phyloP scores from a whole-genome alignment of 192 early-diverging fungal species.

The Coemansia guatemalensis region DNA sequence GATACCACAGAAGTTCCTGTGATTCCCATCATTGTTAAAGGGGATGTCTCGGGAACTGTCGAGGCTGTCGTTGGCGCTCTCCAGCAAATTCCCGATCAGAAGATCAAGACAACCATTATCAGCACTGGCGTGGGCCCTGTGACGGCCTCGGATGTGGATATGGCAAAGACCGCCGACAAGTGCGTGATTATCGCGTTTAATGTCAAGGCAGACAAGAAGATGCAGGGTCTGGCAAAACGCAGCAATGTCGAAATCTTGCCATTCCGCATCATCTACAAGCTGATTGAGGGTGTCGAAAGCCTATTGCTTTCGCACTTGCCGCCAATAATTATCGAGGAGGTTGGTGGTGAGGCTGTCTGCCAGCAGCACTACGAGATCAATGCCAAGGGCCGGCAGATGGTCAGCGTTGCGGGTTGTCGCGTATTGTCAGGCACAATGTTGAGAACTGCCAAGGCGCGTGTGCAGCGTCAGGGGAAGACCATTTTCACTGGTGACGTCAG shows the following conservation, averaged over 20 bases:
- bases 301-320: conserved; percentile 73
- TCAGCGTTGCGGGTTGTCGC: conserved; percentile 82
- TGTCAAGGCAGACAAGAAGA: conserved; percentile 78
- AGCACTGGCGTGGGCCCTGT: conserved; percentile 82
- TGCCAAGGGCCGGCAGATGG: conserved; percentile 67
- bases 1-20: conserved; percentile 6
- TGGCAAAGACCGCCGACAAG: conserved; percentile 60
- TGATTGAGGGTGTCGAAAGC: conserved; percentile 89
- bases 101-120: conserved; percentile 73
- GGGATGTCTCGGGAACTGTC: conserved; percentile 90
- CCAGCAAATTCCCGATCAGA: conserved; percentile 71
- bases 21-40: conserved; percentile 52
- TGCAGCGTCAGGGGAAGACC: conserved; percentile 66
- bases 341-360: conserved; percentile 87
- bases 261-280: conserved; percentile 87
- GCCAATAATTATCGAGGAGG: conserved; percentile 71
- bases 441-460: conserved; percentile 60
- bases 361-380: conserved; percentile 83
- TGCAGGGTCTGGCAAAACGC: conserved; percentile 59
- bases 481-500: conserved; percentile 70
- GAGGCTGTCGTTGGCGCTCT: conserved; percentile 84
- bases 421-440: conserved; percentile 72
- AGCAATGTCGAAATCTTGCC: conserved; percentile 65
- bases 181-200: conserved; percentile 85
- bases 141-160: conserved; percentile 81